Evolutionary conservation across 305 asterid species (phyloP), one percentile per base, ranked within the genome.

Genomic region (Fraxinus greggii): DNA sequence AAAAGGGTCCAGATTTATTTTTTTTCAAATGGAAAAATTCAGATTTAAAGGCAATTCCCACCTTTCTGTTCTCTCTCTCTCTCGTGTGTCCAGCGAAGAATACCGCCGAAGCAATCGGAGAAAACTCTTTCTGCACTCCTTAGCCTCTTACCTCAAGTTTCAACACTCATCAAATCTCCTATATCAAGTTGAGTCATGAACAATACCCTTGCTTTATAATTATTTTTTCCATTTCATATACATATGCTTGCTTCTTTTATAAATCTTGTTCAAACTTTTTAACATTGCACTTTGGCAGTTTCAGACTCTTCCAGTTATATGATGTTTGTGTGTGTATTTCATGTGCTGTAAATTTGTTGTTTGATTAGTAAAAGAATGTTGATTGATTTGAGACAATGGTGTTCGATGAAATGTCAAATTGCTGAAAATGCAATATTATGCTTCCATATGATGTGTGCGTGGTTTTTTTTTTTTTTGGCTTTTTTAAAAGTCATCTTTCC

Each of bases 361-460:
- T 76, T 72, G 72, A 31, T 23, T 24, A 38, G 48, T 76, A 40
- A 23, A 78, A 13, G 82, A 29, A 35, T 61, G 80, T 40, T 75
- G 76, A 0, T 73, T 73, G 12, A 29, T 79, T 35, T 76, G 36
- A 45, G 56, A 13, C 56, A 54, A 80, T 72, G 79, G 8, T 80
- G 85, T 77, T 86, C 75, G 86, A 63, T 85, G 78, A 84, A 86
- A 84, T 82, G 87, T 35, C 72, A 75, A 21, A 45, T 51, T 38
- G 75, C 35, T 65, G 19, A 28, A 63, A 65, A 73, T 72, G 76
- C 61, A 6, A 36, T 26, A 45, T n/a, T 40, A 17, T 81, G 59
- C 24, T 35, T 33, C 36, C n/a, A 45, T 75, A 48, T 81, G 12
- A 40, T 69, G 29, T 79, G 19, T 42, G n/a, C n/a, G n/a, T n/a